Percentiles rank a stretch among this genome's conserved stretches.
These are phyloP conservation scores for Pilatotrama ljubarskyi DNA, from an alignment of 768 basidiomycete species.

Conservation along the genomic window DNA sequence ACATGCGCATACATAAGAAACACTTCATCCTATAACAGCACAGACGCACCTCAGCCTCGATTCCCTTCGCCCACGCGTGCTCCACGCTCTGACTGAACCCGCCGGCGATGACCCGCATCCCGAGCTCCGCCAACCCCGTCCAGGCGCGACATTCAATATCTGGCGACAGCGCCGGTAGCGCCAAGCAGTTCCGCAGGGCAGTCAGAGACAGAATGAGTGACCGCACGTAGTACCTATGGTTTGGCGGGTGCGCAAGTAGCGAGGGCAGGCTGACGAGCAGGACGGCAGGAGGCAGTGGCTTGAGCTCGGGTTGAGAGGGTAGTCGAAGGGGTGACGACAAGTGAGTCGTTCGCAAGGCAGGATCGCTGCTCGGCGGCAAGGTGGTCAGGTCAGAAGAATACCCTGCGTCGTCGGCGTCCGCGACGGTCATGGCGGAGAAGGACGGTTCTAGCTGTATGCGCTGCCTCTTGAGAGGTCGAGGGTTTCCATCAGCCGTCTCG, in stretches of 20 bases:
- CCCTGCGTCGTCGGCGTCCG: not conserved
- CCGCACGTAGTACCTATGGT: constrained; percentile 52
- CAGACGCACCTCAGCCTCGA: constrained; percentile 52
- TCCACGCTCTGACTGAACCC: constrained; percentile 41
- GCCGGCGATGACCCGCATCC: constrained; percentile 53
- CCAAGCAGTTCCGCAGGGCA: constrained; percentile 58
- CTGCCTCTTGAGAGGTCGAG: constrained; percentile 15
- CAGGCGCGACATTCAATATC: constrained; percentile 71
- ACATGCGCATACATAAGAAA: not conserved
- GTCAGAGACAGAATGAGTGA: constrained; percentile 57
- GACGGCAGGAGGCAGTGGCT: constrained; percentile 41
- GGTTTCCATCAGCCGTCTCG: not conserved
- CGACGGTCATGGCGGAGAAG: not conserved
- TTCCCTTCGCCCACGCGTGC: constrained; percentile 47
- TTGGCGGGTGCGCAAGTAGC: constrained; percentile 64
- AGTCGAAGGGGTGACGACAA: not conserved
- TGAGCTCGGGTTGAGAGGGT: constrained; percentile 19
- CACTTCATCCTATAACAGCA: not conserved
- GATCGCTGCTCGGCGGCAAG: constrained; percentile 5
- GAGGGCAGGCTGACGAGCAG: constrained; percentile 64
- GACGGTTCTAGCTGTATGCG: constrained; percentile 18
- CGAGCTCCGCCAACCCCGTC: constrained; percentile 68
- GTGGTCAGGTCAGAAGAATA: constrained; percentile 13
- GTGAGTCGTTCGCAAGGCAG: not conserved
- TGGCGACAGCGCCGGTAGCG: constrained; percentile 48